Evolutionary conservation across 805 yeast species (phyloP).

Genomic region (Hagleromyces aurorensis): DNA sequence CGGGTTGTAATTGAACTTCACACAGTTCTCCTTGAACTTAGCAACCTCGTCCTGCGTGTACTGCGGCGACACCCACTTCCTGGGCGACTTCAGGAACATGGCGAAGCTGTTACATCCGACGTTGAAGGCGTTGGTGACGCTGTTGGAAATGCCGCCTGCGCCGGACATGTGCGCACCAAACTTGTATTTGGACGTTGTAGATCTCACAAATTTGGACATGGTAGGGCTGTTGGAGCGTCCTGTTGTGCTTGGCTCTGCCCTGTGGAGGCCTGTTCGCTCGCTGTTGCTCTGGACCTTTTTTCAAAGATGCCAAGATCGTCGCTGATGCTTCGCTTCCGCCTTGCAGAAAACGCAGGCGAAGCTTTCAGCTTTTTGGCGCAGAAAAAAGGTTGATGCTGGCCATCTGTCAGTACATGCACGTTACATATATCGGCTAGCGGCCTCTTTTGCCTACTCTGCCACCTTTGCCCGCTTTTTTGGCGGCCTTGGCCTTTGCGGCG

Average conservation of each 20-base stretch:
- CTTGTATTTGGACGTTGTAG: conserved; percentile 40
- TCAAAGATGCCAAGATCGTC: too few species aligned
- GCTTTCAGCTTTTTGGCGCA: too few species aligned
- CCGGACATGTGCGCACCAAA: conserved; percentile 89
- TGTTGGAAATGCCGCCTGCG: conserved; percentile 70
- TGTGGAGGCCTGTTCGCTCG: too few species aligned
- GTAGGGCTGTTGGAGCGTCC: conserved; percentile 1
- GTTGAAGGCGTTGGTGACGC: conserved; percentile 50
- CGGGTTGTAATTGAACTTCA: conserved; percentile 59
- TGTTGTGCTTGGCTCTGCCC: background rate
- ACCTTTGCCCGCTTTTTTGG: conserved; percentile 16
- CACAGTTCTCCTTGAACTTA: conserved; percentile 58
- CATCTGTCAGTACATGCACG: too few species aligned
- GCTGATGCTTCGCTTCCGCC: too few species aligned
- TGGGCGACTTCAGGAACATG: conserved; percentile 79
- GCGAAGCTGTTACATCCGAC: conserved; percentile 75
- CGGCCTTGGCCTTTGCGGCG: conserved; percentile 27
- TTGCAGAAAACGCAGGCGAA: too few species aligned
- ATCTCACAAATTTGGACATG: conserved; percentile 36
- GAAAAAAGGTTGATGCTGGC: too few species aligned
- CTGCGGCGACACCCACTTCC: conserved; percentile 85
- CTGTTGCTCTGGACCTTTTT: too few species aligned
- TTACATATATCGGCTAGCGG: too few species aligned
- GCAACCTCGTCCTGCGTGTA: conserved; percentile 57
- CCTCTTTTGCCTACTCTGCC: conserved; percentile 22